Evolutionary conservation across 2,329 filamentous ascomycete species (phyloP).

Genomic region (Colletotrichum sp.): DNA sequence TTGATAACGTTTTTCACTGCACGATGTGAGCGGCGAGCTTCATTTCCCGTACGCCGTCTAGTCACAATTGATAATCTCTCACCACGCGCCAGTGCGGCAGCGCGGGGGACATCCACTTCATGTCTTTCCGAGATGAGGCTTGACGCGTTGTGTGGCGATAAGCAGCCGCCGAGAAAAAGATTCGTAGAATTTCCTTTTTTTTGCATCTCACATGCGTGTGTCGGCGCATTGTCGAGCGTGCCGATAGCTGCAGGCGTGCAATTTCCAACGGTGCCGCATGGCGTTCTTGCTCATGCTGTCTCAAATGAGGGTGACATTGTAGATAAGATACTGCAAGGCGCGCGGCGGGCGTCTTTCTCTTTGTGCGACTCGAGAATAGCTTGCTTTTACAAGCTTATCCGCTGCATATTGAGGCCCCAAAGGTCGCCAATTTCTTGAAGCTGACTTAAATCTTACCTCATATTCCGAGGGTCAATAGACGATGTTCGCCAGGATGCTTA

Average conservation of each 20-base stretch:
- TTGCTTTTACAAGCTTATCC: background rate
- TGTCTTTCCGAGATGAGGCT: background rate
- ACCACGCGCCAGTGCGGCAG: background rate
- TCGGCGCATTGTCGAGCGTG: background rate
- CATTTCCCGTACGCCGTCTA: background rate
- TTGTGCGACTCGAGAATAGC: background rate
- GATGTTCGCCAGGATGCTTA: background rate
- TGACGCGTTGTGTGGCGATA: background rate
- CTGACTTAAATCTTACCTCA: background rate
- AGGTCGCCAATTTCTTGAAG: background rate
- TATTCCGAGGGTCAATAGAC: background rate
- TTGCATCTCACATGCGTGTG: background rate
- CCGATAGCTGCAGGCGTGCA: conserved; percentile 3
- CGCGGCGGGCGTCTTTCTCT: background rate
- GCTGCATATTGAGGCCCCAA: background rate
- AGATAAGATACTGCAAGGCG: background rate
- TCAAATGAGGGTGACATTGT: background rate
- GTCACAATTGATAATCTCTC: conserved; percentile 18
- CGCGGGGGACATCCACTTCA: background rate
- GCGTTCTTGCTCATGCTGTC: background rate
- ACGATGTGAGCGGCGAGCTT: background rate
- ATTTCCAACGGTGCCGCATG: conserved; percentile 1
- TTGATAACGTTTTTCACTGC: background rate
- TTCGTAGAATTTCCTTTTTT: background rate
- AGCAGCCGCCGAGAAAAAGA: background rate